phyloP scores from a whole-genome alignment of 495 filamentous ascomycete species.

The Oidiodendron maius region DNA sequence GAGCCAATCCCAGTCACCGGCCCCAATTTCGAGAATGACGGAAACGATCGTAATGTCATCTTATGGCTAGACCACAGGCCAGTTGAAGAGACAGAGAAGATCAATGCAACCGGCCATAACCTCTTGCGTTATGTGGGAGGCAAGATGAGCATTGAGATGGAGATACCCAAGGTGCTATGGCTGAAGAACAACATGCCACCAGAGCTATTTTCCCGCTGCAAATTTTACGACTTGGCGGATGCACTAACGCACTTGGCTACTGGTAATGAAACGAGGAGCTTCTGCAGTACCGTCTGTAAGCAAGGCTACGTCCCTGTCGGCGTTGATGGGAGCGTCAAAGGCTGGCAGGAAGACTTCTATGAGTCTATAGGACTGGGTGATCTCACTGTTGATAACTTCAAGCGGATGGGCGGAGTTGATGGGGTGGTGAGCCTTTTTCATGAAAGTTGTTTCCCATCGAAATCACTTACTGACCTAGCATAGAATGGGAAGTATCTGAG shows the following conservation, averaged over 20 bases:
- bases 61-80: conserved; percentile 93
- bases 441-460: conserved; percentile 13
- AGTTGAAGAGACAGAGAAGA: conserved; percentile 77
- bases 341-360: conserved; percentile 95
- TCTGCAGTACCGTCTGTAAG: conserved; percentile 91
- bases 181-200: conserved; percentile 97
- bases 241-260: conserved; percentile 94
- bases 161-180: conserved; percentile 96
- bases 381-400: conserved; percentile 77
- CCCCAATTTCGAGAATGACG: conserved; percentile 72
- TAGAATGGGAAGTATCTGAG: conserved; percentile 88
- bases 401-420: conserved; percentile 87
- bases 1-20: conserved; percentile 85
- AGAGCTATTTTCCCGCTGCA: conserved; percentile 83
- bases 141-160: conserved; percentile 98
- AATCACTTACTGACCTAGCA: conserved; percentile 19
- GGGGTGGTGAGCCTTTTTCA: conserved; percentile 71
- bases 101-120: conserved; percentile 88
- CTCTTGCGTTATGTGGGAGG: conserved; percentile 94
- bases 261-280: conserved; percentile 86
- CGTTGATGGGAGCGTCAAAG: conserved; percentile 94
- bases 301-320: conserved; percentile 93
- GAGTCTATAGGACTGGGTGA: conserved; percentile 76
- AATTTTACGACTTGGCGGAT: conserved; percentile 92
- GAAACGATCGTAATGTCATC: conserved; percentile 81